Evolutionary conservation across 495 filamentous ascomycete genomes (phyloP).

Genomic region (Daldinia concentrica): DNA sequence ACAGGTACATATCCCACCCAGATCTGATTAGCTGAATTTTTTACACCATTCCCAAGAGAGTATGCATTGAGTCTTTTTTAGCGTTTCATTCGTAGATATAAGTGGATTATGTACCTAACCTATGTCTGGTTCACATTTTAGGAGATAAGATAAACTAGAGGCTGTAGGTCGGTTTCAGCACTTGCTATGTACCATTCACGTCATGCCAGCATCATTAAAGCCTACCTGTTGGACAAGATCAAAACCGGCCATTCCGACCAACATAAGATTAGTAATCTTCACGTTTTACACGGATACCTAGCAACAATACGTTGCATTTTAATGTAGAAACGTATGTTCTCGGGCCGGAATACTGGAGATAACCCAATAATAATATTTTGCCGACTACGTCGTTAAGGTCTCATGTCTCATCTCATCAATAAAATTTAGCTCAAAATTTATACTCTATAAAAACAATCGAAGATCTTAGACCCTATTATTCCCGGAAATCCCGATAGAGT

Average conservation of each 20-base stretch:
- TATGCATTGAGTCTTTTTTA: neutral
- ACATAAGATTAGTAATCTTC: constrained; percentile 31
- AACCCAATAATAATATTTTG: neutral
- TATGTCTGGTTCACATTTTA: neutral
- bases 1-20: neutral
- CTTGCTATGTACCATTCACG: constrained; percentile 29
- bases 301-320: constrained; percentile 25
- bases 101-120: neutral
- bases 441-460: neutral
- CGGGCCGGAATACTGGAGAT: constrained; percentile 15
- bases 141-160: constrained; percentile 19
- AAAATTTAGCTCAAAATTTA: neutral
- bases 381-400: neutral
- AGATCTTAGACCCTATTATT: neutral
- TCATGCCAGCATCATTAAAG: constrained; percentile 32
- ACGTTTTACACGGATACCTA: constrained; percentile 17
- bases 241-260: constrained; percentile 21
- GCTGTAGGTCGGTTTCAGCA: constrained; percentile 7
- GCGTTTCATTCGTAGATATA: neutral
- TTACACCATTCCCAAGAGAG: neutral
- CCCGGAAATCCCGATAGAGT: neutral
- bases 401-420: no score
- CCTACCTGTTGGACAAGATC: constrained; percentile 1
- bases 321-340: constrained; percentile 23
- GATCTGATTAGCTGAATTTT: neutral